phyloP scores from a whole-genome alignment of 2,329 filamentous ascomycete genomes.

The Aspergillus sp. region DNA sequence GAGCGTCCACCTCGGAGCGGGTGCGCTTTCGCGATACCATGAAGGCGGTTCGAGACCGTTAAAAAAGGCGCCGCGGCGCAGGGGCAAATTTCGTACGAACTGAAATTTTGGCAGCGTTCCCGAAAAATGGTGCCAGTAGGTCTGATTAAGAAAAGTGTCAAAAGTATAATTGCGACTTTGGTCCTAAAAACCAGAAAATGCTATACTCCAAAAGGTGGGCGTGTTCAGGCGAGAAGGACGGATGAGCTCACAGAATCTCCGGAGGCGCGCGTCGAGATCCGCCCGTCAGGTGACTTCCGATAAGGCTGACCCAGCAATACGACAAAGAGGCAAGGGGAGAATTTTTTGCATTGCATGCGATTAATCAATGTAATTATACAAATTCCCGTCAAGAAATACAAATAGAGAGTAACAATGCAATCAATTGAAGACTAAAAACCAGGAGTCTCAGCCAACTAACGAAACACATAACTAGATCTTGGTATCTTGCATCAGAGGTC shows the following conservation, averaged over 20 bases:
- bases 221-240: constrained; percentile 26
- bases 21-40: constrained; percentile 58
- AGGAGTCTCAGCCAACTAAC: constrained; percentile 14
- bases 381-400: not conserved
- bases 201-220: constrained; percentile 15
- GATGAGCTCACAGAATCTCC: constrained; percentile 30
- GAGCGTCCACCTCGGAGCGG: constrained; percentile 56
- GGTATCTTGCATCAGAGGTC: constrained; percentile 43
- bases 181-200: constrained; percentile 3
- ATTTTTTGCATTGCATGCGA: not conserved
- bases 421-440: constrained; percentile 7
- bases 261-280: constrained; percentile 33
- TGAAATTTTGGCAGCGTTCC: not conserved
- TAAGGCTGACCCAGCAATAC: constrained; percentile 11
- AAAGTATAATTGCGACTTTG: not conserved
- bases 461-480: constrained; percentile 37
- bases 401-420: constrained; percentile 7
- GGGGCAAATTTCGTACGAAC: constrained; percentile 11
- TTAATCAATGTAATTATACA: not conserved
- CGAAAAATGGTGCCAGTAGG: not conserved
- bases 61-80: constrained; percentile 25
- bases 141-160: not conserved
- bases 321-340: too few species aligned
- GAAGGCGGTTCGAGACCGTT: constrained; percentile 33
- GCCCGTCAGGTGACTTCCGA: constrained; percentile 30